A percentile compares a stretch with the other conserved stretches of the same genome.
phyloP scores from a whole-genome alignment of 1,284 basidiomycete genomes.

The Porodaedalea pini region DNA sequence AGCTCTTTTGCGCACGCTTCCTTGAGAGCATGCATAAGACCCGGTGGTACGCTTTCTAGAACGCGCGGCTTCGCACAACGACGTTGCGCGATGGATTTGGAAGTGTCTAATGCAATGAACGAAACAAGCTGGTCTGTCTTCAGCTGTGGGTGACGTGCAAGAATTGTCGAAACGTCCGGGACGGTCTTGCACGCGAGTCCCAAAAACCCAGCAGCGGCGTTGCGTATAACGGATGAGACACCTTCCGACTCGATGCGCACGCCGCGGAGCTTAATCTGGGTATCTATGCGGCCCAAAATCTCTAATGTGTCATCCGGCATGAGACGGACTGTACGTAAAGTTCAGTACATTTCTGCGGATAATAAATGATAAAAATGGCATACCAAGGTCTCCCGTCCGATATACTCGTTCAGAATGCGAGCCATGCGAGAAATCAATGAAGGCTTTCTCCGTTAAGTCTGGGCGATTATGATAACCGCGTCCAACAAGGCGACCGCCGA shows the following conservation, averaged over 20 bases:
- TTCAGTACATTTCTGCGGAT: background rate
- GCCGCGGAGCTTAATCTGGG: slow-evolving; percentile 52
- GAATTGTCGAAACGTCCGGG: slow-evolving; percentile 42
- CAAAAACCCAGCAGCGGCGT: slow-evolving; percentile 29
- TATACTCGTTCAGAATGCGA: slow-evolving; percentile 40
- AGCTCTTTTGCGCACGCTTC: slow-evolving; percentile 39
- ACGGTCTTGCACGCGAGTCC: slow-evolving; percentile 23
- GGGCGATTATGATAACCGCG: slow-evolving; percentile 46
- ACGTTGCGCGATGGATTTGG: slow-evolving; percentile 35
- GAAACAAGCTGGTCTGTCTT: slow-evolving; percentile 45
- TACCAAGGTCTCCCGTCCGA: slow-evolving; percentile 45
- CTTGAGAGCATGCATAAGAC: slow-evolving; percentile 35
- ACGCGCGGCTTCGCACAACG: slow-evolving; percentile 36
- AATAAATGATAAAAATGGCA: background rate
- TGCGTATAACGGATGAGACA: slow-evolving; percentile 45
- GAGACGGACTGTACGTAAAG: slow-evolving; percentile 38
- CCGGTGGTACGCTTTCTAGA: slow-evolving; percentile 29
- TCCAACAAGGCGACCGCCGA: slow-evolving; percentile 50
- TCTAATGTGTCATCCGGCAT: slow-evolving; percentile 50
- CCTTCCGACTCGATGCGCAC: slow-evolving; percentile 54
- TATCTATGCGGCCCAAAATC: slow-evolving; percentile 53
- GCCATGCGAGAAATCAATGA: slow-evolving; percentile 38
- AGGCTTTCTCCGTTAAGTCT: slow-evolving; percentile 44
- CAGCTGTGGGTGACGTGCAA: slow-evolving; percentile 46
- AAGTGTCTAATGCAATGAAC: slow-evolving; percentile 41